phyloP scores from a whole-genome alignment of 306 rosid species.

The Coriaria nepalensis region DNA sequence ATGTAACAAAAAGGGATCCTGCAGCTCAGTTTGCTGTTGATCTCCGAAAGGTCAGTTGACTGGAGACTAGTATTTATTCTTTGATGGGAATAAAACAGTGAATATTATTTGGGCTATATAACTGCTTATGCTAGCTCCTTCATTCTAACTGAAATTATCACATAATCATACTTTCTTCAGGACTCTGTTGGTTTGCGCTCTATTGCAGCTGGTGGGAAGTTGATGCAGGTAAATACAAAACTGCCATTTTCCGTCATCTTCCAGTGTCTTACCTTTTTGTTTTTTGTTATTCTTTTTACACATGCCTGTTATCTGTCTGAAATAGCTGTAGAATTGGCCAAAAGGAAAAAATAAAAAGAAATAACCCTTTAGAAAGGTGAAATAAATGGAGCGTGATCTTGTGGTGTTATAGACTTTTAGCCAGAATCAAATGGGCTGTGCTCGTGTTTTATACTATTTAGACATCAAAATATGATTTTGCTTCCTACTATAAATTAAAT shows the following conservation, averaged over 20 bases:
- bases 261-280: too few relatives aligned
- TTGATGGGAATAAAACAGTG: conserved; percentile 1
- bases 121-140: conserved; percentile 11
- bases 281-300: too few relatives aligned
- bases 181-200: conserved; percentile 91
- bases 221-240: conserved; percentile 61
- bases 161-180: conserved; percentile 32
- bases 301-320: too few relatives aligned
- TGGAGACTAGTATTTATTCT: conserved; percentile 9
- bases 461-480: too few relatives aligned
- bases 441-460: too few relatives aligned
- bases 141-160: conserved; percentile 17
- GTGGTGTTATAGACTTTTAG: too few relatives aligned
- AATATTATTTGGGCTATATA: conserved; percentile 7
- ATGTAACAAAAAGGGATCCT: conserved; percentile 92
- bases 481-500: too few relatives aligned
- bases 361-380: too few relatives aligned
- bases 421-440: too few relatives aligned
- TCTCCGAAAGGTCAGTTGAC: conserved; percentile 62
- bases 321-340: too few relatives aligned
- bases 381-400: too few relatives aligned
- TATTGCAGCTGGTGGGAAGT: conserved; percentile 91
- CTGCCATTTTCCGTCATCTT: not conserved
- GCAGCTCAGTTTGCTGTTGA: conserved; percentile 80
- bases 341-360: too few relatives aligned